phyloP scores from a whole-genome alignment of 140 eudicot genomes.

The Flaveria floridana region DNA sequence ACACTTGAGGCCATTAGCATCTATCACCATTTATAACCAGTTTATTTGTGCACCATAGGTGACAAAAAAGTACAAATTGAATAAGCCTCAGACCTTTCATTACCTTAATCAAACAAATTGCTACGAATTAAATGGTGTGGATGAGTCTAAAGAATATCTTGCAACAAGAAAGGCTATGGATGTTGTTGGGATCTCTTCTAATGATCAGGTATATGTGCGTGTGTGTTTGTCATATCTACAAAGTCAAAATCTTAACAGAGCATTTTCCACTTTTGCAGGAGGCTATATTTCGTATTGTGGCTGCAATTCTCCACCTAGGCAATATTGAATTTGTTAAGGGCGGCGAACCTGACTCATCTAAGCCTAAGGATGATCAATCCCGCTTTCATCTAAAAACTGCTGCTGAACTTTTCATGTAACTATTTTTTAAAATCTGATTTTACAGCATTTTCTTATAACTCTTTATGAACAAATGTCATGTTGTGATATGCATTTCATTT shows the following conservation, averaged over 20 bases:
- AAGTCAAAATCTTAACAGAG: constrained; percentile 3
- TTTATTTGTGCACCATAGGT: constrained; percentile 39
- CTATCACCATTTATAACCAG: constrained; percentile 1
- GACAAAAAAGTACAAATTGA: constrained; percentile 59
- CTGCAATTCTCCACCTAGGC: constrained; percentile 95
- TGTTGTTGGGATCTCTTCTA: constrained; percentile 69
- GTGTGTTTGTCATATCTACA: background rate
- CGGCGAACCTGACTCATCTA: constrained; percentile 75
- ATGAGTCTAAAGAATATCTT: constrained; percentile 63
- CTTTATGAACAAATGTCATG: constrained; percentile 10
- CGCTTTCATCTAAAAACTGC: constrained; percentile 65
- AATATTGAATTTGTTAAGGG: constrained; percentile 75
- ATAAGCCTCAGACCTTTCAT: constrained; percentile 61
- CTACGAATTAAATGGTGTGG: constrained; percentile 55
- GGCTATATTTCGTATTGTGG: constrained; percentile 91
- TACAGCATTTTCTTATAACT: background rate
- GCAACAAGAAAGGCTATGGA: constrained; percentile 93
- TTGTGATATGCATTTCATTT: constrained; percentile 10
- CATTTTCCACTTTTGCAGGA: constrained; percentile 46
- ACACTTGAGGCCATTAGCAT: constrained; percentile 12
- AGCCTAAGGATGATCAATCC: constrained; percentile 88
- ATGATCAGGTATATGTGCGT: constrained; percentile 67
- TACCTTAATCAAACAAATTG: constrained; percentile 80
- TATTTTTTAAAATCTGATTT: constrained; percentile 12
- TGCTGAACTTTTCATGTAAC: constrained; percentile 83